Evolutionary conservation across 2,329 filamentous ascomycete species (phyloP), one percentile per base, ranked within the genome.

Genomic region (Penicillium freii): DNA sequence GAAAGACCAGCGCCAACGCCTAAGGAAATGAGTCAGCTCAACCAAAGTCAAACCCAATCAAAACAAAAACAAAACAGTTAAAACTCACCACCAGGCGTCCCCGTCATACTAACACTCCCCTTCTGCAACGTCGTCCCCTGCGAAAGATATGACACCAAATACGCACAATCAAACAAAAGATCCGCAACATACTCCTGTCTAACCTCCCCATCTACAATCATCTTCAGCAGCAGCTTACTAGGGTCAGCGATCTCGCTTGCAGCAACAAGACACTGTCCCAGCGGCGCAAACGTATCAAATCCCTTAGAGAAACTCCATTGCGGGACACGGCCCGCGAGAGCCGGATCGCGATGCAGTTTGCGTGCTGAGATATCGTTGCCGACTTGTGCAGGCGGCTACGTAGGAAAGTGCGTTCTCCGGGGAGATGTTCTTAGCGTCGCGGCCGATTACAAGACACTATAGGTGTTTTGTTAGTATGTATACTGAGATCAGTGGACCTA

Each of bases 261-360:
- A 1, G 71, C 70, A 0, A 85, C 79, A 0, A 85, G 68, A 38
- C 71, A 73, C 0, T 82, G 82, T 0, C 82, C 83, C 0, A 85
- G 55, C 0, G 83, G 84, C 0, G 80, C 80, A 60, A 76, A 85
- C 0, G 77, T 82, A 60, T 86, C 82, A 53, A 85, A 85, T 0
- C 81, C 80, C 62, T 85, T 85, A 17, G 75, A 78, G 60, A 84
- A 85, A 0, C 79, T 13, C 80, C 81, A 85, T 64, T 86, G 83
- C 0, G 82, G 82, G 0, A 84, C 79, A 0, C 71, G 75, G 0
- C 82, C 82, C 0, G 82, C 82, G 2, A 78, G 71, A 0, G 67
- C 68, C 0, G 80, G 78, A 21, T 84, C 78, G 4, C 80, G 71
- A 60, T 86, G 83, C 34, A 79, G 71, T 59, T 82, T 82, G 0